Percentiles rank a stretch among this genome's conserved stretches.
Evolutionary conservation across 208 protist genomes (phyloP).

Genomic region (Leishmania aethiopica): DNA sequence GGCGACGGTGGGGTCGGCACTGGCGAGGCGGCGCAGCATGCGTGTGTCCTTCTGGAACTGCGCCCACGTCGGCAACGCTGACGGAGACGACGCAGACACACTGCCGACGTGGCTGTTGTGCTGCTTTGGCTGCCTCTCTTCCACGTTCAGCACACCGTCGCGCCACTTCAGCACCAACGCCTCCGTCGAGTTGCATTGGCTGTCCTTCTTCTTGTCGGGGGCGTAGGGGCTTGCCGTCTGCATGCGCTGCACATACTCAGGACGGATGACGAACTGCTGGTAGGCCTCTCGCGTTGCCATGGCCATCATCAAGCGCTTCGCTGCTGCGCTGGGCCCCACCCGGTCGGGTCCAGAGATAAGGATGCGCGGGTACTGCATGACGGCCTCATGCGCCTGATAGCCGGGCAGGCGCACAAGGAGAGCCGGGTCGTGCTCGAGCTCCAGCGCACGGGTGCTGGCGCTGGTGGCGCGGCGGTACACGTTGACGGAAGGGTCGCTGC

Average conservation of each 20-base stretch:
- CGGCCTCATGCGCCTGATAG: constrained; percentile 21
- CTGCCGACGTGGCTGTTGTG: not conserved
- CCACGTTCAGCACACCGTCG: constrained; percentile 22
- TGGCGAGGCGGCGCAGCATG: constrained; percentile 43
- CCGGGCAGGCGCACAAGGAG: constrained; percentile 20
- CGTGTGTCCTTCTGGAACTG: constrained; percentile 69
- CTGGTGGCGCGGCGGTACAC: constrained; percentile 7
- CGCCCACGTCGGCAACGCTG: constrained; percentile 57
- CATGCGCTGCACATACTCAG: not conserved
- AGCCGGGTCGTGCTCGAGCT: constrained; percentile 15
- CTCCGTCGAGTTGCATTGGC: not conserved
- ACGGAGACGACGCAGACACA: constrained; percentile 12
- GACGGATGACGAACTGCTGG: constrained; percentile 32
- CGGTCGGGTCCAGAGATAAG: constrained; percentile 60
- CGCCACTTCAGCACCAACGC: constrained; percentile 10
- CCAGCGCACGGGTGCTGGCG: constrained; percentile 9
- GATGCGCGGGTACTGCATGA: constrained; percentile 74
- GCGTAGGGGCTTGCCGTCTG: not conserved
- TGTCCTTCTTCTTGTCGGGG: not conserved
- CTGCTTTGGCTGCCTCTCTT: not conserved
- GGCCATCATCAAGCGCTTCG: constrained; percentile 37
- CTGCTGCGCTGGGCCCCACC: constrained; percentile 30
- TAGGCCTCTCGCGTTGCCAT: constrained; percentile 58
- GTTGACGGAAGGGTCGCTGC: not conserved
- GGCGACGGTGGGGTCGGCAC: constrained; percentile 54